Percentiles rank a stretch among this genome's conserved stretches.
Evolutionary conservation across 805 yeast genomes (phyloP).

Genomic region (Candida michaelii): DNA sequence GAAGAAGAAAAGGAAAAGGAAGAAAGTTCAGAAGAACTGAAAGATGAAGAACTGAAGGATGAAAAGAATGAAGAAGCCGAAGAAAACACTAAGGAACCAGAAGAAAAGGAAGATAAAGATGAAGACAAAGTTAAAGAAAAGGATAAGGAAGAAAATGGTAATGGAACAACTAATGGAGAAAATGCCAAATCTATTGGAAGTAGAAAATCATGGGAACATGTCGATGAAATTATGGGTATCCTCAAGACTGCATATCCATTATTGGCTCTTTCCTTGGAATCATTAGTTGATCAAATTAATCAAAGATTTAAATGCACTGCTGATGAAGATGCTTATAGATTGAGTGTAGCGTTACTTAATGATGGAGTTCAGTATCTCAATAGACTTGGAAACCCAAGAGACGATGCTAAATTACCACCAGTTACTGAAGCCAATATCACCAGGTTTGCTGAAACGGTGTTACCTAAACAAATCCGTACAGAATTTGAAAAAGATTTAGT

Average conservation of each 20-base stretch:
- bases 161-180: constrained; percentile 5
- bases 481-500: constrained; percentile 93
- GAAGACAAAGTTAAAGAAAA: constrained; percentile 10
- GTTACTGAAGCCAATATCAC: constrained; percentile 87
- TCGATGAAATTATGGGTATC: constrained; percentile 89
- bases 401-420: constrained; percentile 84
- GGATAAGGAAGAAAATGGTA: constrained; percentile 6
- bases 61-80: constrained; percentile 7
- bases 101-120: neutral
- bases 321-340: constrained; percentile 93
- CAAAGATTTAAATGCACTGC: constrained; percentile 91
- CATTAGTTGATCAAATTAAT: constrained; percentile 91
- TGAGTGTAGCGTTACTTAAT: constrained; percentile 86
- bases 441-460: constrained; percentile 87
- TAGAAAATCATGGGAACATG: constrained; percentile 90
- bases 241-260: constrained; percentile 95
- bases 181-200: constrained; percentile 11
- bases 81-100: no score
- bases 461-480: constrained; percentile 83
- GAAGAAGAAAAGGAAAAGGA: constrained; percentile 6
- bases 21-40: constrained; percentile 1
- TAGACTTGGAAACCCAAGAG: constrained; percentile 81
- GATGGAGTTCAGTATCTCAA: constrained; percentile 92
- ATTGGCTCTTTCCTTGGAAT: constrained; percentile 87
- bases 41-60: constrained; percentile 3